Percentiles rank a stretch among this genome's conserved stretches.
phyloP scores from a whole-genome alignment of 108 stramenopile species.

The Phaeodactylum tricornutum region DNA sequence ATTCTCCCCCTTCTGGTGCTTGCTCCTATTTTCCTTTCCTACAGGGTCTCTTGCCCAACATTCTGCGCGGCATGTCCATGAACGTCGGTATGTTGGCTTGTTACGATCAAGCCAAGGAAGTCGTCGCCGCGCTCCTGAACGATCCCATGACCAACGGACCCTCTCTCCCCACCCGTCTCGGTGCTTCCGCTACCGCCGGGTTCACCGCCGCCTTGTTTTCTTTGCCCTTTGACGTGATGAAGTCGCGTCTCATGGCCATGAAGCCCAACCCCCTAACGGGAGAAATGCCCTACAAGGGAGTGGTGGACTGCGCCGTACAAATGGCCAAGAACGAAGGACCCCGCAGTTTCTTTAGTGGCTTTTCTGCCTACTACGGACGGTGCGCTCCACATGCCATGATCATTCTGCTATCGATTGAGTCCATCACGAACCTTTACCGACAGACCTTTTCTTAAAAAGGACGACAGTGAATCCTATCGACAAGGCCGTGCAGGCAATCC shows the following conservation, averaged over 20 bases:
- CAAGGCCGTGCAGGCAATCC: too few relatives aligned
- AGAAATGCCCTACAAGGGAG: conserved; percentile 86
- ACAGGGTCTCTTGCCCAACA: conserved; percentile 91
- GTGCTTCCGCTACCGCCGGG: conserved; percentile 72
- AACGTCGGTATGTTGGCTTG: conserved; percentile 99
- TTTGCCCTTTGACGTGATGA: conserved; percentile 96
- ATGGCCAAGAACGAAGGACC: conserved; percentile 82
- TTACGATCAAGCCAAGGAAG: conserved; percentile 97
- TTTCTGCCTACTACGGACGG: conserved; percentile 93
- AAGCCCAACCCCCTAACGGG: conserved; percentile 72
- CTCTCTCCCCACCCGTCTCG: conserved; percentile 72
- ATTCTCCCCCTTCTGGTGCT: too few relatives aligned
- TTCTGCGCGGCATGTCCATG: conserved; percentile 97
- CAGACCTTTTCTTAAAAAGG: neutral
- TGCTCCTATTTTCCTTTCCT: too few relatives aligned
- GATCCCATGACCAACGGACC: conserved; percentile 83
- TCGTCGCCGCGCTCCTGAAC: conserved; percentile 46
- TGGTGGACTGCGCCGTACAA: conserved; percentile 79
- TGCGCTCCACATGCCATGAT: conserved; percentile 99
- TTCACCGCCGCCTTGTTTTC: conserved; percentile 93
- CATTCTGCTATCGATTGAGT: conserved; percentile 92
- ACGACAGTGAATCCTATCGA: too few relatives aligned
- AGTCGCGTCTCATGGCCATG: conserved; percentile 91
- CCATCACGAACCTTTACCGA: conserved; percentile 70
- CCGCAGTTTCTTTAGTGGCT: conserved; percentile 90